Evolutionary conservation across 441 rosid genomes (phyloP).

Genomic region (Arabidopsis hybrid): DNA sequence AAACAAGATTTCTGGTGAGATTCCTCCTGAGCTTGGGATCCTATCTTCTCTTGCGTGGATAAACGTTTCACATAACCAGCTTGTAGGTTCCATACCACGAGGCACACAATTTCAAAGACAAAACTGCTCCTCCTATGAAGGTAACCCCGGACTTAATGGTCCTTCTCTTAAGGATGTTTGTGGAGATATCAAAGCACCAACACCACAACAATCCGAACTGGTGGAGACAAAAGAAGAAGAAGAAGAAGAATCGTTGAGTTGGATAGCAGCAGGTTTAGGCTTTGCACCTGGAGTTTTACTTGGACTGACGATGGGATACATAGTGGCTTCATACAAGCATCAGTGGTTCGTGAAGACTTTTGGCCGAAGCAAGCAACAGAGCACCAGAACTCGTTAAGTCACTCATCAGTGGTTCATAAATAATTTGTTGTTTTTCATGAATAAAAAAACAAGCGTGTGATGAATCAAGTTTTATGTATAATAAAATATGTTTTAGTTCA

Average conservation of each 20-base stretch:
- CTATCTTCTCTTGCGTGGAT: neutral
- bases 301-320: neutral
- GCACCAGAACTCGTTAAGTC: neutral
- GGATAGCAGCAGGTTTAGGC: neutral
- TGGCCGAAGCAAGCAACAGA: neutral
- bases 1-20: neutral
- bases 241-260: neutral
- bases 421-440: neutral
- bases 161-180: neutral
- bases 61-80: neutral
- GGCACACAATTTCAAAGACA: neutral
- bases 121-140: too few relatives aligned
- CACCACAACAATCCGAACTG: neutral
- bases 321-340: neutral
- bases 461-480: too few relatives aligned
- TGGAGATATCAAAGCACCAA: neutral
- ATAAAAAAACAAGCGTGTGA: too few relatives aligned
- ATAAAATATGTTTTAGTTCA: too few relatives aligned
- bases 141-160: neutral
- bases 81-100: neutral
- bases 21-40: neutral
- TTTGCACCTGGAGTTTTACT: neutral
- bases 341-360: neutral
- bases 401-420: too few relatives aligned
- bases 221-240: neutral